A percentile compares a stretch with the other conserved stretches of the same genome.
phyloP scores from a whole-genome alignment of 352 stramenopile species.

The Phytophthora litchii region DNA sequence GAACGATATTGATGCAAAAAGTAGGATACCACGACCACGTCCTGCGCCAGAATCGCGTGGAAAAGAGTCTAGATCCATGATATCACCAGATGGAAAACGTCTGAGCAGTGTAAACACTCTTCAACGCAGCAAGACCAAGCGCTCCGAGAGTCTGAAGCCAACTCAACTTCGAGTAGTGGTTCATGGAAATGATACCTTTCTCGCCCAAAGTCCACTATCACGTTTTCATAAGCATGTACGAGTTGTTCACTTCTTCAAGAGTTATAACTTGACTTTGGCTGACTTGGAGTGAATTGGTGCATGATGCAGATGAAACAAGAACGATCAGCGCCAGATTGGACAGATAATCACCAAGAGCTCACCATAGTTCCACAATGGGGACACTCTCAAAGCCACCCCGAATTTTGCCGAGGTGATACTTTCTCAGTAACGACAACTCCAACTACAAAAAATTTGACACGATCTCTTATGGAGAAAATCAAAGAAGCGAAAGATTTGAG shows the following conservation, averaged over 20 bases:
- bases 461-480: conserved; percentile 46
- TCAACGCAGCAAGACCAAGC: neutral
- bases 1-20: conserved; percentile 23
- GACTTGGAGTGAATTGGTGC: conserved; percentile 19
- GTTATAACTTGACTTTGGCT: neutral
- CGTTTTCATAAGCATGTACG: conserved; percentile 52
- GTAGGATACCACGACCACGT: conserved; percentile 11
- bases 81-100: neutral
- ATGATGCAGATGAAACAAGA: conserved; percentile 20
- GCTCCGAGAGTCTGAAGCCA: neutral
- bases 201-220: conserved; percentile 46
- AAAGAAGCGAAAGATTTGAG: conserved; percentile 44
- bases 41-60: neutral
- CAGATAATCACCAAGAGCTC: neutral
- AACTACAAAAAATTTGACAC: conserved; percentile 14
- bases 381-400: neutral
- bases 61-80: neutral
- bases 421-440: neutral
- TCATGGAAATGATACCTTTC: neutral
- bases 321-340: neutral
- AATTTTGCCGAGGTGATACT: neutral
- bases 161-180: neutral
- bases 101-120: neutral
- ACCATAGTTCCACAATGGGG: neutral
- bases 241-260: neutral